These are phyloP conservation scores for Clonostachys sp. DNA, from an alignment of 2,329 filamentous ascomycete species.

Conservation along the genomic window DNA sequence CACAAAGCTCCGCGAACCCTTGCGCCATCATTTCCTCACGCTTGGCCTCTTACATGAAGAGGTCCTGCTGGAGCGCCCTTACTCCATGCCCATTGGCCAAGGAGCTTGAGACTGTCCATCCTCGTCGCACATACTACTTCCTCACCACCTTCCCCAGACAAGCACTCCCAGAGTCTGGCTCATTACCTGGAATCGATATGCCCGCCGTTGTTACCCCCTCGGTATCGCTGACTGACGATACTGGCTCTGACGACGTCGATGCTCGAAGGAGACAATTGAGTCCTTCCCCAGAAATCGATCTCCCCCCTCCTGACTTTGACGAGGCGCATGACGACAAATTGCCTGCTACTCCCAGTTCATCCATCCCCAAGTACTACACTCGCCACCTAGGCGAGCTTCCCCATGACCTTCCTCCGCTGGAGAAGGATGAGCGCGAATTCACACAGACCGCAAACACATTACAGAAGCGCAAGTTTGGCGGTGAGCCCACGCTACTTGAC, in stretches of 20 bases:
- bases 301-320: slow-evolving; percentile 83
- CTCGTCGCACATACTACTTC: slow-evolving; percentile 94
- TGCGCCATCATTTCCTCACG: slow-evolving; percentile 93
- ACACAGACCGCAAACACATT: slow-evolving; percentile 90
- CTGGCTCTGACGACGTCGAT: slow-evolving; percentile 65
- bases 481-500: slow-evolving; percentile 25
- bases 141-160: slow-evolving; percentile 84
- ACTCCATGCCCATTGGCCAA: slow-evolving; percentile 87
- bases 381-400: slow-evolving; percentile 40
- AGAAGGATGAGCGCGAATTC: slow-evolving; percentile 95
- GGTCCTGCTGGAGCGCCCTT: slow-evolving; percentile 71
- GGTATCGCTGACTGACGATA: slow-evolving; percentile 54
- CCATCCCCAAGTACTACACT: slow-evolving; percentile 32
- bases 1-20: slow-evolving; percentile 81
- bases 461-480: slow-evolving; percentile 58
- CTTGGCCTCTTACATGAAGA: slow-evolving; percentile 84
- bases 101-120: slow-evolving; percentile 87
- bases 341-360: slow-evolving; percentile 59
- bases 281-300: slow-evolving; percentile 87
- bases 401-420: slow-evolving; percentile 81
- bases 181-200: slow-evolving; percentile 9
- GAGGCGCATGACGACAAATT: slow-evolving; percentile 59
- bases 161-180: slow-evolving; percentile 58
- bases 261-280: slow-evolving; percentile 69
- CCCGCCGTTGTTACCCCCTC: slow-evolving; percentile 80